phyloP scores from a whole-genome alignment of 2,329 filamentous ascomycete genomes.

The Cladosporium sp. region DNA sequence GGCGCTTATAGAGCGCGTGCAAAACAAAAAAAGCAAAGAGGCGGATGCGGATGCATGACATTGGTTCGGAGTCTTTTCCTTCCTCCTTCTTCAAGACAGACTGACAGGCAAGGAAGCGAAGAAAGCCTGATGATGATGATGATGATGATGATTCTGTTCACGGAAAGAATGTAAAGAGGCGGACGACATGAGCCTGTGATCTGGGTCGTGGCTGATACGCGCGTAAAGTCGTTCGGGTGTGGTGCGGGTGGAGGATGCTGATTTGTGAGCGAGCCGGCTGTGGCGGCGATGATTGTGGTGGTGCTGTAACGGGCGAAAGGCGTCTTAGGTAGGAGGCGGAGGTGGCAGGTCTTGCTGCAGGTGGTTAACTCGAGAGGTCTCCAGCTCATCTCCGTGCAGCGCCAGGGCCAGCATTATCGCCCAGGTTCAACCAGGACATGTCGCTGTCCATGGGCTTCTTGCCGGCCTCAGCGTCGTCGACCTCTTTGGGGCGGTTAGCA shows the following conservation, averaged over 20 bases:
- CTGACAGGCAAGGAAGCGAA: neutral
- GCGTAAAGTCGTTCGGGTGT: neutral
- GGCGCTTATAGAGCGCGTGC: neutral
- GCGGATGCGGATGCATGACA: neutral
- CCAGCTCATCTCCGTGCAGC: neutral
- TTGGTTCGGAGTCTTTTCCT: neutral
- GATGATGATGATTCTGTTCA: neutral
- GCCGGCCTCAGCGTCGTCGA: constrained; percentile 45
- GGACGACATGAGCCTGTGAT: neutral
- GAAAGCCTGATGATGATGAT: neutral
- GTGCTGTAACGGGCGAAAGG: neutral
- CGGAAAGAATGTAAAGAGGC: neutral
- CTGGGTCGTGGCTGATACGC: neutral
- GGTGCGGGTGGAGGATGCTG: neutral
- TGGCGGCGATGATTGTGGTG: neutral
- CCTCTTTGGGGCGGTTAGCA: constrained; percentile 26
- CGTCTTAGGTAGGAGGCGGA: neutral
- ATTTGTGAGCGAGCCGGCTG: neutral
- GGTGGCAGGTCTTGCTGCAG: neutral
- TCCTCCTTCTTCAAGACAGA: neutral
- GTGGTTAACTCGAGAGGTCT: neutral
- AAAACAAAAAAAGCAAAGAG: neutral
- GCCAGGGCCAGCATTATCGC: constrained; percentile 4
- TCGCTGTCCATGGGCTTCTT: constrained; percentile 56
- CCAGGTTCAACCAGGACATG: constrained; percentile 78